These are phyloP conservation scores for Geotrichum australiense DNA, from an alignment of 1,139 yeast species.

Conservation along the genomic window DNA sequence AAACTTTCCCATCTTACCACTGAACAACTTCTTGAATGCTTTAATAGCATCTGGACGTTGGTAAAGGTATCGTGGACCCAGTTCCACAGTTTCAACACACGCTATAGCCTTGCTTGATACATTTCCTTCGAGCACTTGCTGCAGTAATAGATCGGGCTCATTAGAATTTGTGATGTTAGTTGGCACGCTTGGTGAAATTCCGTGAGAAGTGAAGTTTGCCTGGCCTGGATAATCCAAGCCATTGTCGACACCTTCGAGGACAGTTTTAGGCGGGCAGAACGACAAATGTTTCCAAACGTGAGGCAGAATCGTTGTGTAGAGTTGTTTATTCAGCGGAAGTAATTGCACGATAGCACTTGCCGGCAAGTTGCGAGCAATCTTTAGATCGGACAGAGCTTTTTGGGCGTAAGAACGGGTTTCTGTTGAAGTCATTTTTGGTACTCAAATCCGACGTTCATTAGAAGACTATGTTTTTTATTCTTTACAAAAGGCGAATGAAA, in stretches of 20 bases:
- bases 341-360: not conserved
- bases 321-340: not conserved
- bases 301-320: slow-evolving; percentile 6
- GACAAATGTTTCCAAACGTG: slow-evolving; percentile 11
- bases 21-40: slow-evolving; percentile 7
- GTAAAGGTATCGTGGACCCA: slow-evolving; percentile 13
- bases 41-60: slow-evolving; percentile 12
- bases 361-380: not conserved
- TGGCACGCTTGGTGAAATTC: slow-evolving; percentile 8
- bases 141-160: slow-evolving; percentile 8
- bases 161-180: slow-evolving; percentile 13
- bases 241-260: slow-evolving; percentile 11
- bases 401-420: not conserved
- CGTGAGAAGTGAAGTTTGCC: slow-evolving; percentile 7
- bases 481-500: too few relatives aligned
- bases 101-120: slow-evolving; percentile 13
- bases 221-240: slow-evolving; percentile 13
- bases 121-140: slow-evolving; percentile 5
- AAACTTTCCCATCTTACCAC: slow-evolving; percentile 6
- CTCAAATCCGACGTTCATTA: not conserved
- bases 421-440: slow-evolving; percentile 1
- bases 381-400: not conserved
- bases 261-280: slow-evolving; percentile 12
- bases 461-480: too few relatives aligned
- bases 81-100: slow-evolving; percentile 10